A percentile compares a stretch with the other conserved stretches of the same genome.
Evolutionary conservation across 305 asterid genomes (phyloP).

Genomic region (Lippia alba): DNA sequence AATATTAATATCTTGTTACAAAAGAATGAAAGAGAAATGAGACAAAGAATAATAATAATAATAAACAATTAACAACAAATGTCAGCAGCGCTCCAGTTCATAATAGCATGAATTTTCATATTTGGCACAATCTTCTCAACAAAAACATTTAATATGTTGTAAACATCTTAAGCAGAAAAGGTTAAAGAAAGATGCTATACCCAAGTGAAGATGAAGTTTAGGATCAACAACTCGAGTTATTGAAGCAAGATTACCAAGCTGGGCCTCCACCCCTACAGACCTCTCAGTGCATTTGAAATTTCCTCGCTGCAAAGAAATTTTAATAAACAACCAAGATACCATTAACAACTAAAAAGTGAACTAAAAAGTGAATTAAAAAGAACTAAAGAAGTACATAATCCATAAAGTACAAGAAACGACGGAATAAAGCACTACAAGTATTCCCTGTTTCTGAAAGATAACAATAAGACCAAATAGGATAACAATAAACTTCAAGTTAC

Average conservation of each 20-base stretch:
- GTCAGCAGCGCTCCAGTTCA: slow-evolving; percentile 3
- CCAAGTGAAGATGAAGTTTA: slow-evolving; percentile 94
- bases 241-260: slow-evolving; percentile 83
- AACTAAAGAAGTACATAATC: neutral
- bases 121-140: slow-evolving; percentile 8
- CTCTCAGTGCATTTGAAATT: slow-evolving; percentile 94
- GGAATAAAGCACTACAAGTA: neutral
- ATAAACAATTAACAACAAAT: slow-evolving; percentile 10
- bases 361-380: slow-evolving; percentile 20
- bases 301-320: slow-evolving; percentile 72
- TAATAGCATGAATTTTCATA: slow-evolving; percentile 24
- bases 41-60: slow-evolving; percentile 1
- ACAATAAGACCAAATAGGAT: slow-evolving; percentile 2
- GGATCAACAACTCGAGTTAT: slow-evolving; percentile 90
- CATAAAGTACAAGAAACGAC: neutral
- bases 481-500: neutral
- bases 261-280: slow-evolving; percentile 89
- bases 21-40: slow-evolving; percentile 7
- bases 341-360: slow-evolving; percentile 37
- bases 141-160: slow-evolving; percentile 12
- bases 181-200: slow-evolving; percentile 46
- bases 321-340: slow-evolving; percentile 36
- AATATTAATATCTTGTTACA: neutral
- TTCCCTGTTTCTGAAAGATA: slow-evolving; percentile 1
- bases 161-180: slow-evolving; percentile 17